Base-by-base conservation (phyloP, 1,284 basidiomycete genomes). In the Sanghuangporus baumii region DNA sequence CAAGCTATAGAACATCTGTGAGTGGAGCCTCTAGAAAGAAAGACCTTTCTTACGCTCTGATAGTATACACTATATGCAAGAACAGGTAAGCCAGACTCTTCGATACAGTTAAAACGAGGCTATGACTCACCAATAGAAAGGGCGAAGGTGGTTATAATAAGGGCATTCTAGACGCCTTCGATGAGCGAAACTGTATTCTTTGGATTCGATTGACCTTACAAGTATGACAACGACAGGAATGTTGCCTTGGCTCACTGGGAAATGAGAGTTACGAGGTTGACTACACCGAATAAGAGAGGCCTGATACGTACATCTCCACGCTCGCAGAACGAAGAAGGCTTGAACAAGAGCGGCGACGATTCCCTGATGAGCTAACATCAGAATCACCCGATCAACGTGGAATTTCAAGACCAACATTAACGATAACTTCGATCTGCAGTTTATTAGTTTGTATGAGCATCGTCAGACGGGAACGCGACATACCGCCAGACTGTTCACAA, bases 401-500 rank as follows among this genome's bases (percentile, higher is more conserved):
- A 47, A 11, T 7, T 43, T 9, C 20, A 43, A n/a, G 14, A 54
- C 56, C 31, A 31, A 58, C 62, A 51, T 41, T 63, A 23, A 59
- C 31, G 36, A 55, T 11, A 36, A 63, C 62, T 34, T 59, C 62
- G 31, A 54, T 55, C 57, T 63, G 38, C 55, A 20, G 52, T 4
- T 26, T 16, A n/a, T n/a, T 48, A 37, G 38, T n/a, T 8, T 43
- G 9, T 43, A 8, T 16, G 9, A 18, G 8, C 23, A 7, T 11
- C 8, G 41, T 34, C 3, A 41, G 14, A 4, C 18, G 6, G n/a
- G 2, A 14, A 36, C 51, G 3, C n/a, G n/a, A 62, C 55, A 41
- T 61, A 64, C 64, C 51, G 59, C 34, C 6, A 65, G 57, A 12
- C 57, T 62, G 20, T 55, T 38, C 7, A 64, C 65, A 23, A 66